Evolutionary conservation across 176 grass and related monocot species (phyloP).

Genomic region (Carex littledalei): DNA sequence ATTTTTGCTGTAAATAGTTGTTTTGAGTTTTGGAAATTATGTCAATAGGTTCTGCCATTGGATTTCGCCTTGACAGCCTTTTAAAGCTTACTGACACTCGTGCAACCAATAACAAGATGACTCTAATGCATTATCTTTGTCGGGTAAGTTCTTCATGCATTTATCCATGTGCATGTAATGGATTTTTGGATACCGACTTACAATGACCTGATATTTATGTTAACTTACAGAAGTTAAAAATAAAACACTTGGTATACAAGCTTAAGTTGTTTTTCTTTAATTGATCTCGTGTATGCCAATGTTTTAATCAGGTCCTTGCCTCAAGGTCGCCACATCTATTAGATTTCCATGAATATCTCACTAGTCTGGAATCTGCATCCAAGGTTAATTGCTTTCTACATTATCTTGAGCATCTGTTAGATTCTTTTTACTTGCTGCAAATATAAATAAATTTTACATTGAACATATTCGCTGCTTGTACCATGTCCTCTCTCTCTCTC

Average conservation of each 20-base stretch:
- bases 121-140: constrained; percentile 94
- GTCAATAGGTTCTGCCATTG: constrained; percentile 73
- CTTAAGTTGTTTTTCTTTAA: constrained; percentile 3
- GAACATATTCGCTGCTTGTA: background rate
- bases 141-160: constrained; percentile 56
- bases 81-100: constrained; percentile 99
- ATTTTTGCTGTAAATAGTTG: background rate
- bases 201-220: background rate
- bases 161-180: constrained; percentile 16
- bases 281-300: constrained; percentile 1
- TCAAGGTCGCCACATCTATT: constrained; percentile 66
- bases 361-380: constrained; percentile 85
- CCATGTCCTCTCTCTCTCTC: background rate
- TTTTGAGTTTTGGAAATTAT: constrained; percentile 27
- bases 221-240: background rate
- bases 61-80: constrained; percentile 93
- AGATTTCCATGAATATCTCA: constrained; percentile 83
- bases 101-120: constrained; percentile 98
- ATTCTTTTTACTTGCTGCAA: constrained; percentile 16
- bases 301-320: constrained; percentile 66
- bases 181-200: background rate
- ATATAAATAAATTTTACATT: constrained; percentile 16
- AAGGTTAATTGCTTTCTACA: constrained; percentile 55
- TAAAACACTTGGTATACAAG: background rate
- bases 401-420: background rate